A percentile compares a stretch with the other conserved stretches of the same genome.
Evolutionary conservation across 2,329 filamentous ascomycete species (phyloP).

Genomic region (Colletotrichum graminicola): DNA sequence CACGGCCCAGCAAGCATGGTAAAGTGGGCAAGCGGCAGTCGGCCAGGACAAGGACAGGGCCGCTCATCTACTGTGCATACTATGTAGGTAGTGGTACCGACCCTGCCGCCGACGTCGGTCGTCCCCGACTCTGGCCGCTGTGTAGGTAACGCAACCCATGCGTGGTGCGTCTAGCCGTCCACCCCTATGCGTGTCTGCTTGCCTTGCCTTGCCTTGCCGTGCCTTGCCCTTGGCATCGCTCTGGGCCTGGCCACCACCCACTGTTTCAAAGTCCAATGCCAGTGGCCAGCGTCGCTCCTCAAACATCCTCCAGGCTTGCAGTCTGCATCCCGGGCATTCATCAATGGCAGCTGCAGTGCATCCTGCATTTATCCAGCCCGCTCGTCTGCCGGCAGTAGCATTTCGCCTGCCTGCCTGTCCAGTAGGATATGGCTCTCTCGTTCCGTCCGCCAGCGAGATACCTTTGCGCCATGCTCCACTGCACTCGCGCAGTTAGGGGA

Average conservation of each 20-base stretch:
- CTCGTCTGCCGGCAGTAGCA: conserved; percentile 11
- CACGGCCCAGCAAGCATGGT: not conserved
- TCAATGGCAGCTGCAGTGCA: conserved; percentile 26
- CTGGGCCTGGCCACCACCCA: conserved; percentile 1
- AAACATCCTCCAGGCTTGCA: conserved; percentile 17
- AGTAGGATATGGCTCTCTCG: conserved; percentile 2
- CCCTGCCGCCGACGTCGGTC: conserved; percentile 39
- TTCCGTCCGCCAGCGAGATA: conserved; percentile 26
- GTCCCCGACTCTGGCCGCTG: conserved; percentile 21
- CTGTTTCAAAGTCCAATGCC: conserved; percentile 5
- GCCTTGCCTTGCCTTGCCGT: no score
- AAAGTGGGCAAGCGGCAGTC: conserved; percentile 1
- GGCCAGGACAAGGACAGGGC: conserved; percentile 9
- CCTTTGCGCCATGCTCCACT: conserved; percentile 3
- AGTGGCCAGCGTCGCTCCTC: conserved; percentile 24
- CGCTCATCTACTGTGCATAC: not conserved
- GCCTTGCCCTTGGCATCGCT: conserved; percentile 8
- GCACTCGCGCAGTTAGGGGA: not conserved
- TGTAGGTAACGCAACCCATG: not conserved
- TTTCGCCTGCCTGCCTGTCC: conserved; percentile 23
- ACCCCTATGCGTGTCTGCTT: no score
- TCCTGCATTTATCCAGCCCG: conserved; percentile 20
- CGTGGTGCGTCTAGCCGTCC: no score
- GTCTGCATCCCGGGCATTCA: not conserved
- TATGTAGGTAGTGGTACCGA: conserved; percentile 1